Evolutionary conservation across 179 eudicot genomes (phyloP).

Genomic region (Beta corolliflora): DNA sequence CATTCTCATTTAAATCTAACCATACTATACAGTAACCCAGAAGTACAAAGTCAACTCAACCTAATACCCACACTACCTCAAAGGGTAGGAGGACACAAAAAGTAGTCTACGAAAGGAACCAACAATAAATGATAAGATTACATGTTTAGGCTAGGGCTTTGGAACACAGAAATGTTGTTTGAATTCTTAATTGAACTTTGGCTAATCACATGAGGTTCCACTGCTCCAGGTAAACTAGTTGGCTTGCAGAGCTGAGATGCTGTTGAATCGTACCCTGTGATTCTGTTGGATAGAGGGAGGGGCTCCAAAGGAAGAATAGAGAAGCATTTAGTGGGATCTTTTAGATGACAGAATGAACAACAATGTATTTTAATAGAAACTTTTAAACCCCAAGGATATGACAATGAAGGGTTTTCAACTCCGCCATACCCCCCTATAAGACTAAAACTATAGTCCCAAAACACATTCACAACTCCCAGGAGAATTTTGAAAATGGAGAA

Average conservation of each 20-base stretch:
- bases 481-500: background rate
- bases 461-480: background rate
- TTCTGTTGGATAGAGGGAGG: background rate
- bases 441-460: too few relatives aligned
- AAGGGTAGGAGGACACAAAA: background rate
- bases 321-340: background rate
- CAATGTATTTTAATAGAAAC: background rate
- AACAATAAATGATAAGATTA: background rate
- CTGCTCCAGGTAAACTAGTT: background rate
- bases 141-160: background rate
- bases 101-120: background rate
- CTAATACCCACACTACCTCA: background rate
- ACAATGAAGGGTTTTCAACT: background rate
- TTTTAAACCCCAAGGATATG: background rate
- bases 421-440: too few relatives aligned
- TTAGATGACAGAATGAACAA: background rate
- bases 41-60: background rate
- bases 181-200: background rate
- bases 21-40: background rate
- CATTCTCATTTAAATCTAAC: background rate
- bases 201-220: background rate
- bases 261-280: background rate
- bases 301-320: background rate
- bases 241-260: background rate
- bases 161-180: background rate